Base-by-base conservation (phyloP, 805 yeast species). In the Candida sphagnicola region DNA sequence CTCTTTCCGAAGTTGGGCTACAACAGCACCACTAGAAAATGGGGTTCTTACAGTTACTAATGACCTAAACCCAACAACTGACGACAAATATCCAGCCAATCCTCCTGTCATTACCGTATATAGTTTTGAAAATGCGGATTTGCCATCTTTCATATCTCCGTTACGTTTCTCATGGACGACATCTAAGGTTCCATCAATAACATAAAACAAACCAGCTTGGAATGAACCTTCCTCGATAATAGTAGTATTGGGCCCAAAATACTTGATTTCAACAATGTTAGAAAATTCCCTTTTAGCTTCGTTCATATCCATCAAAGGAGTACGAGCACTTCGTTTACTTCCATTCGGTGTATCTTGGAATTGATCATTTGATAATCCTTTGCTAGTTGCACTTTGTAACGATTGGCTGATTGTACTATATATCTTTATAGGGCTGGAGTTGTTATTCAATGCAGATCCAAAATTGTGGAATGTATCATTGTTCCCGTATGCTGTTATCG, bases 51-150 rank as follows among this genome's bases (percentile, higher is more conserved):
- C 75, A 15, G 80, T 76, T 2, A 82, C 89, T 49, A 88, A 77
- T 0, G 97, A 86, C 41, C 80, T 77, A 45, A 83, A 78, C 0
- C 95, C 93, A 8, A 89, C 74, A 12, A 90, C 59, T 0, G 95
- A 75, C 3, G 95, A 87, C 34, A 91, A 57, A 53, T 86, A 91
- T 0, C 98, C 98, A 0, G 91, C 95, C 12, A 91, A 58, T 3
- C 93, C 93, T 5, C 97, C 97, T 2, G 82, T 69, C 12, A 72
- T 62, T 1, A 88, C 80, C 0, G 79, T 72, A 48, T 80, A 82
- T 1, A 86, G 48, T 19, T 60, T 57, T 15, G 35, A 33, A 8
- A 16, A 19, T 31, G 35, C 30, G 36, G 18, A 25, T 40, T 4
- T 15, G 23, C 18, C 41, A 31, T 19, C 35, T 37, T 26, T 48